Base-by-base conservation (phyloP, 305 asterid genomes). In the Salvia sclarea region DNA sequence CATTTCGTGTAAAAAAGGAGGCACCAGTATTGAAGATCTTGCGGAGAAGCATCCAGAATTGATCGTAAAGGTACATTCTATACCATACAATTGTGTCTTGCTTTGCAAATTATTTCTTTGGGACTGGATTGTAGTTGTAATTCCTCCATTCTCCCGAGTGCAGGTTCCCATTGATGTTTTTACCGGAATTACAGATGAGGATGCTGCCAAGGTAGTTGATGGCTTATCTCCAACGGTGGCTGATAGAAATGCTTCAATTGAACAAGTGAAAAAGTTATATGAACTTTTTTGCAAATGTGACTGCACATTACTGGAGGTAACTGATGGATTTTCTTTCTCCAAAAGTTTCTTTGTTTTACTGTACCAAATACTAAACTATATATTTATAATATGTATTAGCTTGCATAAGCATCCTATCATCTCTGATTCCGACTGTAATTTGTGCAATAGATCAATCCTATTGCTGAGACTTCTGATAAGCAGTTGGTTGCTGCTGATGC, bases 1-100 rank as follows among this genome's bases (percentile, higher is more conserved):
- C 69, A 92, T 92, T 75, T 91, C 99, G 67, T 92, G 99, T 43
- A 79, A 88, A 61, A 88, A 86, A 80, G 99, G 99, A 66, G 99
- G 99, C 81, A 95, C 99, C 44, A 95, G 98, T 75, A 95, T 95
- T 25, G 99, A 95, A 80, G 98, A 89, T 81, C 91, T 89, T 38
- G 96, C 95, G 2, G 95, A 91, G 83, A 78, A 85, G 76, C 91
- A 87, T 71, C 96, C 96, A 6, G 96, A 85, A 69, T 76, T 85
- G 88, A 89, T 91, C 52, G 79, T 87, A 38, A 89, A 89, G 96
- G 98, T 89, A 14, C 54, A 60, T 60, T 33, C 47, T 56, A 28
- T 35, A 35, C 52, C 11, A 11, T 13, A 52, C 71, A 37, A 8
- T 41, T 68, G 68, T 35, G 50, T 69, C 49, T 54, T 33, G 47